Conservation (phyloP, 2,329 filamentous ascomycete genomes). For the Blastomyces parvus region DNA sequence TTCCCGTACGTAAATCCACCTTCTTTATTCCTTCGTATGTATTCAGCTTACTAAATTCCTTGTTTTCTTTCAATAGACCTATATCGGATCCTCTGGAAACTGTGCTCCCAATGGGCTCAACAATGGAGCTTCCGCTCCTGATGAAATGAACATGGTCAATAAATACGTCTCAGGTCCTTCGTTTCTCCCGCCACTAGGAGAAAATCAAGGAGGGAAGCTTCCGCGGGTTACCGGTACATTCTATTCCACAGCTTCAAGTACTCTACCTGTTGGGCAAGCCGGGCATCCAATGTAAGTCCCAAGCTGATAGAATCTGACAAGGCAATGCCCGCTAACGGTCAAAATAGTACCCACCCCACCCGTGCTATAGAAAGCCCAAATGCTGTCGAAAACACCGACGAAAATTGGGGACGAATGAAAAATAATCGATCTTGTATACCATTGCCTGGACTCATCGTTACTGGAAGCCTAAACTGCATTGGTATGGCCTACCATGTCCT, state of each 20-base stretch:
- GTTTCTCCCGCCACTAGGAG: conserved; percentile 3
- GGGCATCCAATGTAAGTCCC: not conserved
- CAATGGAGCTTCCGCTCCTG: not conserved
- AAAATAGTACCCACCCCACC: not conserved
- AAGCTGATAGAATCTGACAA: not conserved
- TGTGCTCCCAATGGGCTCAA: not conserved
- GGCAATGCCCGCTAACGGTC: not conserved
- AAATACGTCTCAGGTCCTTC: not conserved
- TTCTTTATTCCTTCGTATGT: not conserved
- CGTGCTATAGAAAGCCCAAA: not conserved
- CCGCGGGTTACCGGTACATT: conserved; percentile 1
- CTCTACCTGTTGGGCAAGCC: not conserved
- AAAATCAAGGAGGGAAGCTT: conserved; percentile 3
- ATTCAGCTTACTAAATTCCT: not conserved
- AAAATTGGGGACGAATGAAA: not conserved
- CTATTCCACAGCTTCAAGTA: conserved; percentile 1
- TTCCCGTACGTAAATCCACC: conserved; percentile 10
- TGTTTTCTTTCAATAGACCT: not conserved
- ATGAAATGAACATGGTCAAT: conserved; percentile 1
- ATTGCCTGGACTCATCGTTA: not conserved
- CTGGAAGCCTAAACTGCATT: not conserved
- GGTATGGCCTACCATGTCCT: not conserved
- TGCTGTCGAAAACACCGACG: not conserved
- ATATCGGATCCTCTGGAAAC: not conserved
- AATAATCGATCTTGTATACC: not conserved